A percentile compares a stretch with the other conserved stretches of the same genome.
phyloP scores from a whole-genome alignment of 2,329 filamentous ascomycete species.

The Didymella segeticola region DNA sequence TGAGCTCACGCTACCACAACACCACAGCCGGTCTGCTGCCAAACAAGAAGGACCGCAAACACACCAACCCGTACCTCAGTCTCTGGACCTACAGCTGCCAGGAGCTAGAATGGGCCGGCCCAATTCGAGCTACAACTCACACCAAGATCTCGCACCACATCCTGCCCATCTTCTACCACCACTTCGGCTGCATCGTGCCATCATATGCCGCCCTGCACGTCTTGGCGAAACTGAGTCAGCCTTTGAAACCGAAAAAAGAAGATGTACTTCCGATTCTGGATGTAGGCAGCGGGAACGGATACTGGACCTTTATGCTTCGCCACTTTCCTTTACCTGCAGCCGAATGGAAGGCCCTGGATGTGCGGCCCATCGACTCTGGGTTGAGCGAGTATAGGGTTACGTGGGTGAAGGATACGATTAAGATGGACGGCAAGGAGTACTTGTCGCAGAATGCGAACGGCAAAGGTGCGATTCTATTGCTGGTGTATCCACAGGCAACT shows the following conservation, averaged over 20 bases:
- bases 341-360: slow-evolving; percentile 61
- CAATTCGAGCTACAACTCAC: slow-evolving; percentile 59
- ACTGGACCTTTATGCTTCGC: slow-evolving; percentile 77
- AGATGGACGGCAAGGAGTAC: slow-evolving; percentile 66
- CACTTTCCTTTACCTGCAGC: slow-evolving; percentile 68
- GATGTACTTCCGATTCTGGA: slow-evolving; percentile 64
- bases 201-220: slow-evolving; percentile 70
- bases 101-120: slow-evolving; percentile 70
- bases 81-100: slow-evolving; percentile 72
- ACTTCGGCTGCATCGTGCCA: slow-evolving; percentile 77
- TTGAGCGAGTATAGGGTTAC: slow-evolving; percentile 71
- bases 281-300: slow-evolving; percentile 74
- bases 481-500: slow-evolving; percentile 77
- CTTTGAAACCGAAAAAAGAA: slow-evolving; percentile 37
- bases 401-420: slow-evolving; percentile 73
- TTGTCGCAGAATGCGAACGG: slow-evolving; percentile 55
- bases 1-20: slow-evolving; percentile 61
- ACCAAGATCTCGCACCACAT: slow-evolving; percentile 69
- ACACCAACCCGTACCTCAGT: slow-evolving; percentile 70
- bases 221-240: slow-evolving; percentile 60
- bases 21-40: slow-evolving; percentile 34
- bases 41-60: slow-evolving; percentile 52
- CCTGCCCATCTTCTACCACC: slow-evolving; percentile 77
- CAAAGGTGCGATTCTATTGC: slow-evolving; percentile 65
- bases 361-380: slow-evolving; percentile 70